These are phyloP conservation scores for Boeremia lycopersici DNA, from an alignment of 2,329 filamentous ascomycete species.

Conservation along the genomic window DNA sequence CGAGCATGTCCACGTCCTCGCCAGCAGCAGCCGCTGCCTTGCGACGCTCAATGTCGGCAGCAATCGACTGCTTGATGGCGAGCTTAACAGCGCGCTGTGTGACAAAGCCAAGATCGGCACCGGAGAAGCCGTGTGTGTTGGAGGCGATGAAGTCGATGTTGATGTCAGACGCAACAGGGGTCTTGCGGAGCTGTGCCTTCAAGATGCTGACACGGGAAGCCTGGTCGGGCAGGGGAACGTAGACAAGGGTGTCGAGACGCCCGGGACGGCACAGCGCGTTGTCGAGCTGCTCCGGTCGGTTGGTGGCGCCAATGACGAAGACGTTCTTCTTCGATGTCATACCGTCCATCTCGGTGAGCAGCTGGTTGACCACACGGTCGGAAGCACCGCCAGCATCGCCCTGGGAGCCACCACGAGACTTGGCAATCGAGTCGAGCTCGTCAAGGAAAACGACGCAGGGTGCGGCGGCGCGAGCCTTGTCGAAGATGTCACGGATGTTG, in stretches of 20 bases:
- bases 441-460: slow-evolving; percentile 99
- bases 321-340: slow-evolving; percentile 99
- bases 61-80: slow-evolving; percentile 97
- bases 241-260: slow-evolving; percentile 97
- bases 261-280: slow-evolving; percentile 97
- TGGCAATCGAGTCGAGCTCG: slow-evolving; percentile 98
- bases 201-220: slow-evolving; percentile 87
- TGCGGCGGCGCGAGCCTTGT: slow-evolving; percentile 97
- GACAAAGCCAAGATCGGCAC: slow-evolving; percentile 99
- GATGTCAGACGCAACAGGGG: slow-evolving; percentile 85
- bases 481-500: slow-evolving; percentile 99
- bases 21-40: slow-evolving; percentile 83
- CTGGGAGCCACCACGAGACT: slow-evolving; percentile 95
- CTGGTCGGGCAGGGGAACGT: slow-evolving; percentile 95
- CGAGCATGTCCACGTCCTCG: slow-evolving; percentile 74
- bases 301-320: slow-evolving; percentile 98
- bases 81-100: slow-evolving; percentile 99
- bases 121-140: slow-evolving; percentile 98
- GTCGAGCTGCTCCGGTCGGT: slow-evolving; percentile 97
- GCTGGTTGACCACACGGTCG: slow-evolving; percentile 99
- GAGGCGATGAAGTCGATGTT: slow-evolving; percentile 90
- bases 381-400: slow-evolving; percentile 98
- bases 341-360: slow-evolving; percentile 98
- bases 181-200: slow-evolving; percentile 97
- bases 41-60: slow-evolving; percentile 82